These are phyloP conservation scores for Phytopythium aichiense DNA, from an alignment of 352 stramenopile species.

Conservation along the genomic window DNA sequence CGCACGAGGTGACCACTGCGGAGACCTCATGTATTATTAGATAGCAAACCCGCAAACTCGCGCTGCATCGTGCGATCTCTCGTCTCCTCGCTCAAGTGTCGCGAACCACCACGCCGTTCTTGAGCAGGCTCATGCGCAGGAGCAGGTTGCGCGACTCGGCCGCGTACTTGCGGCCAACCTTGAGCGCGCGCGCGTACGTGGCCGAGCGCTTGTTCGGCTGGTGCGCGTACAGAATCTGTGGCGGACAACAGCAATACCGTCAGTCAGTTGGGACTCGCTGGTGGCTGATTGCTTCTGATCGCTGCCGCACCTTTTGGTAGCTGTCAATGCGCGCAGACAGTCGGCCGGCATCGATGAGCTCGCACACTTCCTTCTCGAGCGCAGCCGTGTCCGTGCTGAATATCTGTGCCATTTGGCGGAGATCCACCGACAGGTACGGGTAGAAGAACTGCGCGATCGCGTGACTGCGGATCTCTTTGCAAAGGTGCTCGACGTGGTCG, in stretches of 20 bases:
- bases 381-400: conserved; percentile 63
- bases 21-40: conserved; percentile 1
- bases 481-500: conserved; percentile 66
- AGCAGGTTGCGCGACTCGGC: conserved; percentile 79
- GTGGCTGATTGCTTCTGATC: background rate
- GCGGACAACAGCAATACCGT: background rate
- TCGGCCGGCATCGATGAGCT: conserved; percentile 68
- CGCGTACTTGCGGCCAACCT: conserved; percentile 77
- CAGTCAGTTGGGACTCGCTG: background rate
- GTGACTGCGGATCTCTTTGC: conserved; percentile 77
- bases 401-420: conserved; percentile 81
- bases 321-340: conserved; percentile 85
- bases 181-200: conserved; percentile 77
- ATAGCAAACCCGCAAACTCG: background rate
- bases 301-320: conserved; percentile 70
- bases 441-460: conserved; percentile 89
- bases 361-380: conserved; percentile 78
- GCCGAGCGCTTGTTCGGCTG: conserved; percentile 71
- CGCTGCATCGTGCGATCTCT: background rate
- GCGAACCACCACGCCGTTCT: conserved; percentile 81
- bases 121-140: conserved; percentile 83
- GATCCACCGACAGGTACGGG: conserved; percentile 83
- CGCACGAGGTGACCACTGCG: background rate
- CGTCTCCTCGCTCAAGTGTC: conserved; percentile 33
- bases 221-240: conserved; percentile 75